Evolutionary conservation across 2,329 filamentous ascomycete species (phyloP).

Genomic region (Aureobasidium sp.): DNA sequence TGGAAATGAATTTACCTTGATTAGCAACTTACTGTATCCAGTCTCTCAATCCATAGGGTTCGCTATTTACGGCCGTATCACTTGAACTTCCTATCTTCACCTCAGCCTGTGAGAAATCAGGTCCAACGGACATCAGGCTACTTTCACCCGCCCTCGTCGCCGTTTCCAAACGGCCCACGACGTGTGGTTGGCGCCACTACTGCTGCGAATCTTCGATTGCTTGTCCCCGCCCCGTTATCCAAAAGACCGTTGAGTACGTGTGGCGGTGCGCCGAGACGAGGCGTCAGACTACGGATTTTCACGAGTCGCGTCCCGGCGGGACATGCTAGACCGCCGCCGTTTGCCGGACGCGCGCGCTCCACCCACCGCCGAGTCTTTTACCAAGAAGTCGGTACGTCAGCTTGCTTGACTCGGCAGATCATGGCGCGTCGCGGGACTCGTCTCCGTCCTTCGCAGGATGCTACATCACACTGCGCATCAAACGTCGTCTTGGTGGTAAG

Average conservation of each 20-base stretch:
- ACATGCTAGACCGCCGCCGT: neutral
- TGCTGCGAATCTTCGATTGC: neutral
- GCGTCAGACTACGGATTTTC: neutral
- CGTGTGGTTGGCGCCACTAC: neutral
- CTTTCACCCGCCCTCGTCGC: neutral
- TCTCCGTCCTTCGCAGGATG: too few species aligned
- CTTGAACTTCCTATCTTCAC: neutral
- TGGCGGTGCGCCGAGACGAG: slow-evolving; percentile 5
- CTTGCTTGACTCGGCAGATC: slow-evolving; percentile 3
- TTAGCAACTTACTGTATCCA: neutral
- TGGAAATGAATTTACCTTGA: neutral
- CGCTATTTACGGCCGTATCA: slow-evolving; percentile 6
- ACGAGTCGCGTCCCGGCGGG: neutral
- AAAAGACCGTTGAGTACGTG: slow-evolving; percentile 3
- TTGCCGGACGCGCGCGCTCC: neutral
- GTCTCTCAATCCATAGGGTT: neutral
- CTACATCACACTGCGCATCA: neutral
- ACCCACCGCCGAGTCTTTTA: slow-evolving; percentile 6
- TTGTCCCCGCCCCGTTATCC: neutral
- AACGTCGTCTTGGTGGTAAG: too few species aligned
- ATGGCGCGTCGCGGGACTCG: neutral
- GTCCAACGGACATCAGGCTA: neutral
- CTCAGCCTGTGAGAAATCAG: neutral
- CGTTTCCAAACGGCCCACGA: neutral
- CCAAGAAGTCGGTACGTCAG: slow-evolving; percentile 1